Evolutionary conservation across 352 stramenopile species (phyloP).

Genomic region (Pythium apleroticum): DNA sequence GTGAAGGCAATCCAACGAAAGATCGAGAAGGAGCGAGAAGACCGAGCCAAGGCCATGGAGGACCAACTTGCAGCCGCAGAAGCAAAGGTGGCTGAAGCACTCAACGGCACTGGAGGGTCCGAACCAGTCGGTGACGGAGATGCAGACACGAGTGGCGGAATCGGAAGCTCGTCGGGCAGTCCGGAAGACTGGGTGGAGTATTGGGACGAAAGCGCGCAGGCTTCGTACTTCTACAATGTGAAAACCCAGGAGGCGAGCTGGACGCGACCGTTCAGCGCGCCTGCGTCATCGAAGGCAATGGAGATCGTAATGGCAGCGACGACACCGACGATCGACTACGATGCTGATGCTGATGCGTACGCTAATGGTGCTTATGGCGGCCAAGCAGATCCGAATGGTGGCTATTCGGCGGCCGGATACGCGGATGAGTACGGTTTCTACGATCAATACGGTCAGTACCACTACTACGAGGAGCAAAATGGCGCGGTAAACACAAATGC

Average conservation of each 20-base stretch:
- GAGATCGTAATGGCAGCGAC: constrained; percentile 39
- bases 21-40: constrained; percentile 64
- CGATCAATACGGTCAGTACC: constrained; percentile 76
- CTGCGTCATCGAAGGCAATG: constrained; percentile 33
- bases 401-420: constrained; percentile 41
- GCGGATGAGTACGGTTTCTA: constrained; percentile 83
- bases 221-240: constrained; percentile 90
- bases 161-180: constrained; percentile 11
- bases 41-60: constrained; percentile 55
- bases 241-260: constrained; percentile 86
- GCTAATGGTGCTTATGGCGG: constrained; percentile 6
- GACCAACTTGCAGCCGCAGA: constrained; percentile 58
- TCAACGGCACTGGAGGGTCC: constrained; percentile 22
- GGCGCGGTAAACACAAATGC: constrained; percentile 28
- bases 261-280: constrained; percentile 58
- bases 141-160: constrained; percentile 10
- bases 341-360: constrained; percentile 22
- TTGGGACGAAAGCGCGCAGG: constrained; percentile 88
- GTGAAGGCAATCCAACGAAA: constrained; percentile 58
- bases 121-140: constrained; percentile 15
- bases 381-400: constrained; percentile 30
- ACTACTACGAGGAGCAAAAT: constrained; percentile 68
- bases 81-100: constrained; percentile 49
- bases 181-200: constrained; percentile 87
- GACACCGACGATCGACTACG: constrained; percentile 40